Conservation (phyloP, 306 rosid species). For the Oemleria cerasiformis region DNA sequence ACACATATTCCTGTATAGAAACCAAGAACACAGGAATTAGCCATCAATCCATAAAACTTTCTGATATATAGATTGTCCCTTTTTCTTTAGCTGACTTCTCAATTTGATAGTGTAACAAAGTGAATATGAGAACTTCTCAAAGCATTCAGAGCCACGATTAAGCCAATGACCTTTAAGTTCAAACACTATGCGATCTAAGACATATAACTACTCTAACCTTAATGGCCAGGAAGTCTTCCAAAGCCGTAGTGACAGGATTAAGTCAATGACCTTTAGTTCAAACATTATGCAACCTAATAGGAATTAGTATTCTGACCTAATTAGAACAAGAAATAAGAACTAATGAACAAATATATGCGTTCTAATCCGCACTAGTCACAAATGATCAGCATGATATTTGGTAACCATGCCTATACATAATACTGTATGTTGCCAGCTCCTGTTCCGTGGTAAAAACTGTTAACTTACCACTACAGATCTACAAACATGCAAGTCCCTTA, state of each 20-base stretch:
- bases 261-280: no score
- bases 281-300: no score
- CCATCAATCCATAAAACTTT: background rate
- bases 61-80: background rate
- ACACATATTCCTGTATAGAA: constrained; percentile 75
- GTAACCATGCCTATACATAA: no score
- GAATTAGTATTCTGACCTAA: no score
- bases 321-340: background rate
- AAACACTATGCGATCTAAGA: background rate
- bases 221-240: no score
- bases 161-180: background rate
- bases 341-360: background rate
- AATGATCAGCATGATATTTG: background rate
- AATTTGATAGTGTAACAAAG: background rate
- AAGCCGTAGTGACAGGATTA: no score
- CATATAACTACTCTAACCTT: background rate
- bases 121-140: background rate
- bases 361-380: background rate
- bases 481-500: background rate
- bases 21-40: constrained; percentile 13
- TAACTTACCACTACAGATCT: background rate
- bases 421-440: background rate
- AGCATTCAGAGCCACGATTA: background rate
- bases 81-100: background rate
- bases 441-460: background rate